phyloP scores from a whole-genome alignment of 2,329 filamentous ascomycete genomes.

The Aspergillus sp. region DNA sequence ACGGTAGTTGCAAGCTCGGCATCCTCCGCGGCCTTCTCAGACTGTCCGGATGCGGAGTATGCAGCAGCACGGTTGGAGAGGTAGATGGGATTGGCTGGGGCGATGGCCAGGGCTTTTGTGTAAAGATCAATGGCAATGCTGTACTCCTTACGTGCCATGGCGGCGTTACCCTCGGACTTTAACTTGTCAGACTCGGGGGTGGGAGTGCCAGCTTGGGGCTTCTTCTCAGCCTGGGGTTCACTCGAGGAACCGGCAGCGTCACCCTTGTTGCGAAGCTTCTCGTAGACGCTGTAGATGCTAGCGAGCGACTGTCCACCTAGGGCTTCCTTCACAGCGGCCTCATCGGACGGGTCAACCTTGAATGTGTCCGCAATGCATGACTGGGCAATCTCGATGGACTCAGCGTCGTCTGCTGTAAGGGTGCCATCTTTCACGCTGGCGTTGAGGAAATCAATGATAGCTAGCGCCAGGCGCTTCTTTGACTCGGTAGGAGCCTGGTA shows the following conservation, averaged over 20 bases:
- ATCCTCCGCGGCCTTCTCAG: slow-evolving; percentile 79
- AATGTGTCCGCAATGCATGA: slow-evolving; percentile 95
- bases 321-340: slow-evolving; percentile 70
- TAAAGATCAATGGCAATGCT: slow-evolving; percentile 77
- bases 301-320: slow-evolving; percentile 84
- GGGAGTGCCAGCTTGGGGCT: slow-evolving; percentile 35
- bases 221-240: slow-evolving; percentile 42
- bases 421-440: slow-evolving; percentile 85
- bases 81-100: slow-evolving; percentile 90
- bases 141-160: slow-evolving; percentile 96
- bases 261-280: slow-evolving; percentile 76
- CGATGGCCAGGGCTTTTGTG: slow-evolving; percentile 76
- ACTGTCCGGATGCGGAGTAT: slow-evolving; percentile 79
- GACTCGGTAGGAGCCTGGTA: slow-evolving; percentile 49
- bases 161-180: slow-evolving; percentile 88
- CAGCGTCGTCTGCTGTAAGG: slow-evolving; percentile 80
- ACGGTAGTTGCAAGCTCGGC: slow-evolving; percentile 85
- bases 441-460: slow-evolving; percentile 92
- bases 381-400: slow-evolving; percentile 89
- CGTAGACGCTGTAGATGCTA: slow-evolving; percentile 92
- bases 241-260: slow-evolving; percentile 48
- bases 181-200: slow-evolving; percentile 78
- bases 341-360: slow-evolving; percentile 84
- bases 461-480: slow-evolving; percentile 88
- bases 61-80: slow-evolving; percentile 96